Evolutionary conservation across 1,139 yeast species (phyloP), one percentile per base, ranked within the genome.

Genomic region (Yamadazyma jaroonii): DNA sequence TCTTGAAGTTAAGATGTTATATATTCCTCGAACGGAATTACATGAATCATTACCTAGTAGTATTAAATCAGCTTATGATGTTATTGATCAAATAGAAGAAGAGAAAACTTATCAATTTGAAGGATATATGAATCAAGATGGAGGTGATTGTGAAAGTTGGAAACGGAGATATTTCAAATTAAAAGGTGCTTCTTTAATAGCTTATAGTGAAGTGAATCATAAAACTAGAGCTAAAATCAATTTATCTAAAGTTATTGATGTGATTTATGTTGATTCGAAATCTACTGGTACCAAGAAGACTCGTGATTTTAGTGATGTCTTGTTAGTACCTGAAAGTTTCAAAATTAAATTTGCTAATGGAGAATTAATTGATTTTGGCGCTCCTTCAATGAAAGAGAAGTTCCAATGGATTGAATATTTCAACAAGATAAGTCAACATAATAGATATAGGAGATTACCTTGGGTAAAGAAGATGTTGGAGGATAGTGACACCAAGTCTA

Each of bases 121-220:
- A 53, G 92, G 92, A 0, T 81, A 69, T 53, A 59, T 84, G 62
- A 75, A 77, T 50, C 94, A 84, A 60, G 89, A 83, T 53, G 92
- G 92, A 26, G 94, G 92, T 8, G 94, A 84, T 58, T 74, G 86
- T 48, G 74, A 72, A 10, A 56, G 69, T 17, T 74, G 82, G 76
- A 79, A 79, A 49, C 72, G 80, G 50, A 64, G 92, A 41, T 82
- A 58, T 57, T 83, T 79, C 63, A 78, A 72, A 50, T 61, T 84
- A 26, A 57, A 66, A 31, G 89, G 87, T 0, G 74, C 78, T 4
- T 74, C 79, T 25, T 61, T 84, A 45, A 63, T 78, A 38, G 90
- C 89, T 0, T 83, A 78, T 50, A 79, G 81, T 50, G 89, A 81
- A 45, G 67, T 63, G 25, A 67, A 80, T 1, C 77, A 66, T 54